Base-by-base conservation (phyloP, 2,329 filamentous ascomycete species). In the Alternaria arbusti region DNA sequence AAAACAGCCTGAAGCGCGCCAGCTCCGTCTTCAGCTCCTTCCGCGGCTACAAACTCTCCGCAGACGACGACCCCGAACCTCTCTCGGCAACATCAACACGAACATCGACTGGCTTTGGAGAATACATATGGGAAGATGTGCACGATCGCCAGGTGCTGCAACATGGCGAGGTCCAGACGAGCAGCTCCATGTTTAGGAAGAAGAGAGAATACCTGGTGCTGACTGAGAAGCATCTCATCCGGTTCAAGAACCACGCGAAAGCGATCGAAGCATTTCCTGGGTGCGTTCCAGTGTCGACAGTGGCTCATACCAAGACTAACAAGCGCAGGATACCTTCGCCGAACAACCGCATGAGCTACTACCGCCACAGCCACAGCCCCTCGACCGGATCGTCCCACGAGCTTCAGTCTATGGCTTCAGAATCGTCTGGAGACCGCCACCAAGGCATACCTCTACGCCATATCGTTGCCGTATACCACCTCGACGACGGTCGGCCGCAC, bases 121-220 rank as follows among this genome's bases (percentile, higher is more conserved):
- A 70, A 56, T 78, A 86, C 30, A 65, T 78, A 54, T 81, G 81
- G 17, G 83, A 83, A n/a, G 67, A 74, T 3, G 64, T 70, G 22
- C 73, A 72, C 59, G 71, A 70, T 40, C 71, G 75, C 56, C 73
- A 82, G 28, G 87, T 91, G 20, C 78, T 91, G 40, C 85, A 89
- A 66, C 87, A 91, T 80, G 90, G 90, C 40, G 90, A 91, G 74
- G 87, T 91, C 15, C 89, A 92, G 78, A 91, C 88, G 12, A 88
- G 88, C 52, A 89, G 87, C 59, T 87, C 87, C 63, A 87, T 92
- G 84, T 90, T 91, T 79, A 84, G 89, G 75, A 91, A 91, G 80
- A 91, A 89, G 81, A 90, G 86, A 78, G 89, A 92, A 75, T 92
- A 90, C 71, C 81, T 92, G 58, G 90, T 92, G 13, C 81, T 92